Conservation (phyloP, 306 rosid species). For the Arachis hypogaea region DNA sequence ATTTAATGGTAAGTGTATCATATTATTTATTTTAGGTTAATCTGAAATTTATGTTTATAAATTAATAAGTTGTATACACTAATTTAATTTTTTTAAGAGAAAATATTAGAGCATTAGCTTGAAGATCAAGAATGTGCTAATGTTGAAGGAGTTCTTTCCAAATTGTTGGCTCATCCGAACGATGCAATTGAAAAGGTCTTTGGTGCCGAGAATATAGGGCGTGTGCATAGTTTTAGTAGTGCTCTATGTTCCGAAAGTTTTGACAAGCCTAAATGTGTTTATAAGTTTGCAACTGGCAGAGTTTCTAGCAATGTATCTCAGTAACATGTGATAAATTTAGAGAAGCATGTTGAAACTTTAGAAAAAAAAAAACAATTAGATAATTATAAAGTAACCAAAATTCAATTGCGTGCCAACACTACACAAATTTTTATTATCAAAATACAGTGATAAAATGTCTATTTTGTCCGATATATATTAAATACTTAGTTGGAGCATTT, state of each 20-base stretch:
- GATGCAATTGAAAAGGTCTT: slow-evolving; percentile 1
- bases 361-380: too few relatives aligned
- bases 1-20: too few relatives aligned
- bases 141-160: background rate
- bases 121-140: slow-evolving; percentile 1
- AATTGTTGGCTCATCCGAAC: background rate
- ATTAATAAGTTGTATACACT: too few relatives aligned
- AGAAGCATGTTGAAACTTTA: background rate
- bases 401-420: too few relatives aligned
- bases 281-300: too few relatives aligned
- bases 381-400: background rate
- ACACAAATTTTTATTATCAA: too few relatives aligned
- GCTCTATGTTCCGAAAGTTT: background rate
- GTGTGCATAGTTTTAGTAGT: background rate
- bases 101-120: background rate
- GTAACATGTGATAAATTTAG: background rate
- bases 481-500: too few relatives aligned
- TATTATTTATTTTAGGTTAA: too few relatives aligned
- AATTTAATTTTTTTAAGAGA: too few relatives aligned
- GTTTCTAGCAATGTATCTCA: background rate
- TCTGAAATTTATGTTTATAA: too few relatives aligned
- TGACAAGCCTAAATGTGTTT: background rate
- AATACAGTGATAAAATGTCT: too few relatives aligned
- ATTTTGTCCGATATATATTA: too few relatives aligned
- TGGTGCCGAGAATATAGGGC: background rate